phyloP scores from a whole-genome alignment of 805 yeast species.

The Blastobotrys peoriensis region DNA sequence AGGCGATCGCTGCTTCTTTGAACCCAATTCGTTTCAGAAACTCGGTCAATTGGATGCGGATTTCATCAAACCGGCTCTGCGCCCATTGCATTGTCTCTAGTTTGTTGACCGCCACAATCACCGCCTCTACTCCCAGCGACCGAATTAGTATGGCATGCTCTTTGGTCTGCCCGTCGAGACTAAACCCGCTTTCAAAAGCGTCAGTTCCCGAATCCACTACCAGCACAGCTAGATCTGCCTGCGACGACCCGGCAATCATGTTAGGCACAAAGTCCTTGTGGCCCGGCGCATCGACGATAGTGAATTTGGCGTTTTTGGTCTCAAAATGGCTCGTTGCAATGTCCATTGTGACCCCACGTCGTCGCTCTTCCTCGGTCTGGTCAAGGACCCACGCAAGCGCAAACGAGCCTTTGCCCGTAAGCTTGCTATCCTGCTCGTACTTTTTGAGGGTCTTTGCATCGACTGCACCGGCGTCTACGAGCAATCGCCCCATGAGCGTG shows the following conservation, averaged over 20 bases:
- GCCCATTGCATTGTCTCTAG: slow-evolving; percentile 61
- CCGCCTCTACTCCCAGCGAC: slow-evolving; percentile 54
- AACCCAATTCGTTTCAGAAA: slow-evolving; percentile 53
- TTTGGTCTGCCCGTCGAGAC: slow-evolving; percentile 65
- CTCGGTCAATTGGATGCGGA: slow-evolving; percentile 42
- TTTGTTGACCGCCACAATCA: slow-evolving; percentile 64
- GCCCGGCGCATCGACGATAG: slow-evolving; percentile 82
- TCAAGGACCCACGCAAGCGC: slow-evolving; percentile 85
- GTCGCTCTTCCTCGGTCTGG: slow-evolving; percentile 69
- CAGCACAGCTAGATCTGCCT: slow-evolving; percentile 68
- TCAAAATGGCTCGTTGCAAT: slow-evolving; percentile 64
- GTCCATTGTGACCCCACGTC: slow-evolving; percentile 73
- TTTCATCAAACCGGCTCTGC: slow-evolving; percentile 45
- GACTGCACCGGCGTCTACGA: slow-evolving; percentile 62
- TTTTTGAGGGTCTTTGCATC: slow-evolving; percentile 60
- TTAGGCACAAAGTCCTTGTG: slow-evolving; percentile 79
- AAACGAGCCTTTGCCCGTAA: slow-evolving; percentile 68
- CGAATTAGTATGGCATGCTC: slow-evolving; percentile 70
- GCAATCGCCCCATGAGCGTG: slow-evolving; percentile 67
- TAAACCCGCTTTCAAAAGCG: slow-evolving; percentile 67
- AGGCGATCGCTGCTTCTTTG: slow-evolving; percentile 34
- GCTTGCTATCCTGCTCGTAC: slow-evolving; percentile 57
- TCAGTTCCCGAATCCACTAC: slow-evolving; percentile 62
- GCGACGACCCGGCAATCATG: slow-evolving; percentile 77
- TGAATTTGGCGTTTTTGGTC: slow-evolving; percentile 48